These are phyloP conservation scores for Endocladia muricata DNA, from an alignment of 31 red algal species.

Conservation along the genomic window DNA sequence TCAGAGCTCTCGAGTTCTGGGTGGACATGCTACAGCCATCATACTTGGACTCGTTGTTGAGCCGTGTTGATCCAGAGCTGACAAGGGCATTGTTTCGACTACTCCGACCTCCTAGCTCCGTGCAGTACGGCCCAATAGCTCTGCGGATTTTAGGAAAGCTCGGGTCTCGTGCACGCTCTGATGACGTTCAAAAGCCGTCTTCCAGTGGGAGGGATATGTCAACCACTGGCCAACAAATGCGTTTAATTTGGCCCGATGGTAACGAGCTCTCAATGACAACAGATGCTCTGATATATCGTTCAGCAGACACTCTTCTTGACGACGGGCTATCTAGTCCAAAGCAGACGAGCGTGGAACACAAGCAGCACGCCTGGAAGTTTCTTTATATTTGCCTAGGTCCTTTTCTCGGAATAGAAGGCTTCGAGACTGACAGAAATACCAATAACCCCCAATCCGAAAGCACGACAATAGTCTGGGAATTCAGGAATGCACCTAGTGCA, in stretches of 20 bases:
- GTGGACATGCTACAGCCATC: conserved; percentile 95
- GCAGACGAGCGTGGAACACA: not conserved
- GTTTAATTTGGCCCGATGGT: conserved; percentile 47
- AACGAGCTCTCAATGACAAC: conserved; percentile 13
- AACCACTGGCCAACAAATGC: conserved; percentile 1
- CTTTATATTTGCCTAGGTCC: conserved; percentile 40
- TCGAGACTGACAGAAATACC: too few species aligned
- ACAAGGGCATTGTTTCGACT: conserved; percentile 50
- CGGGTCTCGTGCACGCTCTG: conserved; percentile 46
- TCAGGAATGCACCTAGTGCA: too few species aligned
- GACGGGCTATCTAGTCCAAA: not conserved
- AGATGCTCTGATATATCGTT: conserved; percentile 33
- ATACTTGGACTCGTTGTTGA: conserved; percentile 75
- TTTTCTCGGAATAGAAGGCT: conserved; percentile 46
- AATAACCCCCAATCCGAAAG: too few species aligned
- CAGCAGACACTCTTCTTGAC: conserved; percentile 30
- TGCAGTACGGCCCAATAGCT: conserved; percentile 4
- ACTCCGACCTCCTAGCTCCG: conserved; percentile 27
- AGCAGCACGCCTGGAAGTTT: conserved; percentile 50
- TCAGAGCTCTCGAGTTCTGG: conserved; percentile 97
- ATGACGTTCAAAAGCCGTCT: conserved; percentile 6
- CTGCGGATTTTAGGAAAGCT: conserved; percentile 94
- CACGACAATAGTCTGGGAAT: too few species aligned
- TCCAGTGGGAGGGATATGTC: conserved; percentile 9
- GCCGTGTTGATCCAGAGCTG: conserved; percentile 71